phyloP scores from a whole-genome alignment of 2,329 filamentous ascomycete species.

The Sclerotinia borealis region DNA sequence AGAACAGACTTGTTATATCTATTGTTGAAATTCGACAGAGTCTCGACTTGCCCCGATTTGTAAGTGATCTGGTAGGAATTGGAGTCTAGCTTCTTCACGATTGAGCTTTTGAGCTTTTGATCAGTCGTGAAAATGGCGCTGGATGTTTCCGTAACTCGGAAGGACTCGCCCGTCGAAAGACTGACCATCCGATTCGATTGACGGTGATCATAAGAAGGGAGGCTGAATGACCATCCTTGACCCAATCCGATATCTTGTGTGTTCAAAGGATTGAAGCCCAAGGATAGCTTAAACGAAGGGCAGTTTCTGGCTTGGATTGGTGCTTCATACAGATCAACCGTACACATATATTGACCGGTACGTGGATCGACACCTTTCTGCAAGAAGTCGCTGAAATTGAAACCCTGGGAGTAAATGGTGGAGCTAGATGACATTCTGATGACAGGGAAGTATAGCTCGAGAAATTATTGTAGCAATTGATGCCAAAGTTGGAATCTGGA shows the following conservation, averaged over 20 bases:
- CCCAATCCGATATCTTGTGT: constrained; percentile 1
- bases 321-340: neutral
- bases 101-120: constrained; percentile 6
- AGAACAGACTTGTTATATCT: constrained; percentile 5
- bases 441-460: neutral
- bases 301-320: constrained; percentile 8
- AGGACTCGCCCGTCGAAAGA: constrained; percentile 1
- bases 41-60: constrained; percentile 4
- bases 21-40: neutral
- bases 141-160: constrained; percentile 6
- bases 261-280: constrained; percentile 1
- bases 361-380: constrained; percentile 9
- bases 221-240: neutral
- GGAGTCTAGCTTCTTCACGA: neutral
- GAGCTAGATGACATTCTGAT: neutral
- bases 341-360: constrained; percentile 7
- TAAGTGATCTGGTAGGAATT: constrained; percentile 5
- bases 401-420: constrained; percentile 5
- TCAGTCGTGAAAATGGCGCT: neutral
- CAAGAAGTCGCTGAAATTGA: constrained; percentile 2
- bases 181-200: neutral
- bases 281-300: constrained; percentile 7
- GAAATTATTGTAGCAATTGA: neutral
- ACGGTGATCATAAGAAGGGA: constrained; percentile 9
- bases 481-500: neutral